Base-by-base conservation (phyloP, 352 stramenopile genomes). In the Globisporangium apiculatum region DNA sequence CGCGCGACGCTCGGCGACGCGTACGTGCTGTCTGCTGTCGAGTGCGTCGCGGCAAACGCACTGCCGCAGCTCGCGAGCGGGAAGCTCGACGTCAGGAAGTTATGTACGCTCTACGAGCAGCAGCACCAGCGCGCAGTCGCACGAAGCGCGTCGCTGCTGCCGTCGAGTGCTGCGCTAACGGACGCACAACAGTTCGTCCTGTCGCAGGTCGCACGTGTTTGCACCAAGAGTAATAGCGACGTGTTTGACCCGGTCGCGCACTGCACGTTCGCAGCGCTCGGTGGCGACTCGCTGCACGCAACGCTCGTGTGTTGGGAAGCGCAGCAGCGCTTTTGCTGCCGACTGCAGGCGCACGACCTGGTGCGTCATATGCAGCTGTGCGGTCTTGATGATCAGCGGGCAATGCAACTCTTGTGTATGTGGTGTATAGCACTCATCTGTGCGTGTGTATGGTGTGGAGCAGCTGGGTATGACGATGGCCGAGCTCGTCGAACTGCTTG, bases 201-300 rank as follows among this genome's bases (percentile, higher is more conserved):
- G 14, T 7, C 41, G 10, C 45, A 60, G n/a, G 35, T 70, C 43
- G 10, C 51, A 43, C 10, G 7, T 54, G 18, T 18, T 59, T 5
- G 35, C 24, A 31, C 24, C 24, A 31, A 31, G 24, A 31, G 24
- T 31, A 31, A 31, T 31, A 31, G 2, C 24, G 24, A 31, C 2
- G 24, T 3, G 24, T 35, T 41, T 11, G 48, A 7, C 37, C 17
- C 18, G 18, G 38, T 49, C 18, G 15, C 18, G 5, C 1, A 36
- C 1, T 58, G 40, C n/a, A 73, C 73, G 12, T 80, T 83, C 50
- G 47, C 58, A n/a, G 64, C 79, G 24, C 7, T 83, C 1, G 79
- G 79, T 12, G 75, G 69, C n/a, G 75, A 86, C 45, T 89, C 79
- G 14, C 46, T 89, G 7, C 42, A 78, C n/a, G 67, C 71, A 24